These are phyloP conservation scores for Ustilago crameri DNA, from an alignment of 1,284 basidiomycete genomes.

Conservation along the genomic window DNA sequence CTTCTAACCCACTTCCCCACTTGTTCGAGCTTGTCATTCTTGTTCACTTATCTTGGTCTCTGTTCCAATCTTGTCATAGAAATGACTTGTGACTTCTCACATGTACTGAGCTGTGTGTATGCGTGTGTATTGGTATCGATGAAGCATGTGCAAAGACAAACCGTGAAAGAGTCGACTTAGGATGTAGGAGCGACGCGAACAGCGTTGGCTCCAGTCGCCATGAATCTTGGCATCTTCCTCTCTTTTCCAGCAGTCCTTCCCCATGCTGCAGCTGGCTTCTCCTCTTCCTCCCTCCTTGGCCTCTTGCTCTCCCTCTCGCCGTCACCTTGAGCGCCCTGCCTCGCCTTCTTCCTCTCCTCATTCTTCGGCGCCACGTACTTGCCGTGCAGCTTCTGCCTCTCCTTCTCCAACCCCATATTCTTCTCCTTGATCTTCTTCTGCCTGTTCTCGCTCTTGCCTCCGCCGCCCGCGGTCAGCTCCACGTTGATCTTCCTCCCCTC, in stretches of 20 bases:
- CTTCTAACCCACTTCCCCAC: too few species aligned
- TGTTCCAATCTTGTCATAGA: constrained; percentile 7
- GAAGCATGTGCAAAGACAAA: not conserved
- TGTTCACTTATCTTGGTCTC: too few species aligned
- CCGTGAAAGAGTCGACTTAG: not conserved
- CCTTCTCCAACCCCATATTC: constrained; percentile 62
- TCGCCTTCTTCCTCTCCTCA: constrained; percentile 49
- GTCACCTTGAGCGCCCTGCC: constrained; percentile 15
- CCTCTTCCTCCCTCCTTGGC: constrained; percentile 12
- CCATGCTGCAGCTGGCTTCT: constrained; percentile 26
- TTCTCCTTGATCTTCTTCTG: constrained; percentile 64
- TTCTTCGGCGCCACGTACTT: constrained; percentile 64
- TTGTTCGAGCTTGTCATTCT: too few species aligned
- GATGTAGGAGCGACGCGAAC: constrained; percentile 48
- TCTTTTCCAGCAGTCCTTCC: constrained; percentile 18
- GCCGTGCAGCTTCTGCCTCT: constrained; percentile 60
- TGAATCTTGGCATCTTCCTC: constrained; percentile 43
- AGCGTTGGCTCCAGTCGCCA: constrained; percentile 54
- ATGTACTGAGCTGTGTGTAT: too few species aligned
- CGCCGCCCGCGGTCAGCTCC: constrained; percentile 66
- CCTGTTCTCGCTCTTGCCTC: constrained; percentile 57
- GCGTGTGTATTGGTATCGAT: constrained; percentile 24
- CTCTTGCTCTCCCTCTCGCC: constrained; percentile 16
- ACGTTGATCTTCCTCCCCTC: constrained; percentile 66
- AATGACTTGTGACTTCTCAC: too few species aligned